Conservation (phyloP, 2,329 filamentous ascomycete genomes). For the Penicillium sp. region DNA sequence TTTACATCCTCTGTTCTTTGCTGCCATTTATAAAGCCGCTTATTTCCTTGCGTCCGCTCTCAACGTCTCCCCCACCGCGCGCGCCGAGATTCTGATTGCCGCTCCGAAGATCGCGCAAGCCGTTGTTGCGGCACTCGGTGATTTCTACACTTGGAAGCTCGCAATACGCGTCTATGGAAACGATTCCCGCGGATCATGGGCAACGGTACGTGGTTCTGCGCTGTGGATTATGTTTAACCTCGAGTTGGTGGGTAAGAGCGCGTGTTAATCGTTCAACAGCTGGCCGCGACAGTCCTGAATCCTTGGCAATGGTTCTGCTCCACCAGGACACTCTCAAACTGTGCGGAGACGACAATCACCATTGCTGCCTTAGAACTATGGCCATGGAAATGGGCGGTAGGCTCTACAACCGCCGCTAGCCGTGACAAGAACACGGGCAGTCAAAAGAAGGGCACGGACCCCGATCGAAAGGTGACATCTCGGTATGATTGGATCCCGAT, state of each 20-base stretch:
- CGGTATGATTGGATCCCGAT: slow-evolving; percentile 25
- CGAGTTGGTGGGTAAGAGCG: background rate
- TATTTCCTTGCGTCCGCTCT: slow-evolving; percentile 56
- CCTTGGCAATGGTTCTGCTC: slow-evolving; percentile 98
- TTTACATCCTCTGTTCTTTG: slow-evolving; percentile 84
- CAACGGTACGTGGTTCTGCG: slow-evolving; percentile 54
- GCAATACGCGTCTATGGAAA: slow-evolving; percentile 68
- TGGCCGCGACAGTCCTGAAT: slow-evolving; percentile 67
- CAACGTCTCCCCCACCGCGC: slow-evolving; percentile 52
- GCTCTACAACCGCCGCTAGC: slow-evolving; percentile 37
- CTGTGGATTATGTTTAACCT: background rate
- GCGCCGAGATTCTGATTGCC: slow-evolving; percentile 64
- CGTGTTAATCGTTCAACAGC: slow-evolving; percentile 45
- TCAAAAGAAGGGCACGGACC: slow-evolving; percentile 11
- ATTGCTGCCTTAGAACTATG: slow-evolving; percentile 73
- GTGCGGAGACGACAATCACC: slow-evolving; percentile 84
- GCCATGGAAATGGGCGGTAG: slow-evolving; percentile 72
- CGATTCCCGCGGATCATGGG: slow-evolving; percentile 59
- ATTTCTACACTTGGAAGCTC: slow-evolving; percentile 85
- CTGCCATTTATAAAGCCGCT: slow-evolving; percentile 64
- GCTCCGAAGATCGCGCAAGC: slow-evolving; percentile 75
- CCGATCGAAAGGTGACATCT: slow-evolving; percentile 16
- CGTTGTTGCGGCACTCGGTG: slow-evolving; percentile 69
- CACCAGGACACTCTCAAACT: slow-evolving; percentile 90
- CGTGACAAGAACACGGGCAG: slow-evolving; percentile 5